Evolutionary conservation across 2,329 filamentous ascomycete genomes (phyloP).

Genomic region (Colletotrichum tropicale): DNA sequence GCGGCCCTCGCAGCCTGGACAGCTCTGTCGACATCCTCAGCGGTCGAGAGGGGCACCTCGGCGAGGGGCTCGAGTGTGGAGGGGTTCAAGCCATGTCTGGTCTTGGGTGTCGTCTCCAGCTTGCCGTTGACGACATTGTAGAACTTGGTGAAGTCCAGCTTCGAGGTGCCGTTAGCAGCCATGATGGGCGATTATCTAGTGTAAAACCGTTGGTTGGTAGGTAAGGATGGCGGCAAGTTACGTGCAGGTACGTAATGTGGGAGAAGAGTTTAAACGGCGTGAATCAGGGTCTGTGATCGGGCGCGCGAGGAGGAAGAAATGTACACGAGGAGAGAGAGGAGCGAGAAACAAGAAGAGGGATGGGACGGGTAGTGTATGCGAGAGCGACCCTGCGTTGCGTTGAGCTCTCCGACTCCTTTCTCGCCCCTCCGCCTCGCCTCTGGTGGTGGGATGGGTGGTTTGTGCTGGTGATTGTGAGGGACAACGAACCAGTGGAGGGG

Average conservation of each 20-base stretch:
- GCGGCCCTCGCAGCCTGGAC: constrained; percentile 52
- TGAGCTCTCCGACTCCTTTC: background rate
- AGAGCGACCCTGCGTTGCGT: background rate
- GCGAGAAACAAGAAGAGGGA: background rate
- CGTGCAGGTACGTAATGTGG: background rate
- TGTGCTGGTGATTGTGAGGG: background rate
- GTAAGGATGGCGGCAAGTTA: background rate
- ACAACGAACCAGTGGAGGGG: constrained; percentile 9
- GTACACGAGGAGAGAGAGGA: background rate
- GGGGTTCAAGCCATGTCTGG: constrained; percentile 55
- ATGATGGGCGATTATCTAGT: background rate
- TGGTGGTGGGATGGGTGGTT: background rate
- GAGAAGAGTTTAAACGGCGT: background rate
- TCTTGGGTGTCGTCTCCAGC: constrained; percentile 44
- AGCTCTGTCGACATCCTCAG: constrained; percentile 53
- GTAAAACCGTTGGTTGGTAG: background rate
- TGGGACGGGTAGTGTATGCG: background rate
- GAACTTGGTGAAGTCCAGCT: constrained; percentile 39
- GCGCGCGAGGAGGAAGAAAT: background rate
- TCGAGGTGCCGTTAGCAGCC: constrained; percentile 4
- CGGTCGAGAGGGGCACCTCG: constrained; percentile 52
- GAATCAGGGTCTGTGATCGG: background rate
- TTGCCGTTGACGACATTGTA: constrained; percentile 58
- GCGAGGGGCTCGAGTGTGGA: constrained; percentile 52
- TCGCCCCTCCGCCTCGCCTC: background rate